Evolutionary conservation across 1,284 basidiomycete genomes (phyloP), one percentile per base, ranked within the genome.

Genomic region (Trametes polyzona): DNA sequence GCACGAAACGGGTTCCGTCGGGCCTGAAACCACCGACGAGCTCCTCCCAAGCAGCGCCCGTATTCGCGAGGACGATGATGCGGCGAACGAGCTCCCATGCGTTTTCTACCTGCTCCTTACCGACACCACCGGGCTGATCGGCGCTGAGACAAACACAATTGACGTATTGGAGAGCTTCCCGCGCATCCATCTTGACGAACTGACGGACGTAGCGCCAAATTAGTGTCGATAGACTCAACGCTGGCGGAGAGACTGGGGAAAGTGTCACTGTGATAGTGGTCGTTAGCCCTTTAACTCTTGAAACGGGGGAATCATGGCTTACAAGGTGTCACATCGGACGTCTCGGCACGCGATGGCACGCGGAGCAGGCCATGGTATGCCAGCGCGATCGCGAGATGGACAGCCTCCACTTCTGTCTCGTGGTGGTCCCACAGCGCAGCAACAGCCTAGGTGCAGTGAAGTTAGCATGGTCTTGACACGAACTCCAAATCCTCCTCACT

Each of bases 141-240:
- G 89, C 80, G 24, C 84, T 84, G 12, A 99, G 83, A 57, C 90
- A 87, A 12, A 98, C 83, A 58, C 93, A 91, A 71, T 96, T 96
- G 35, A 98, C 90, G 68, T 99, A 99, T 74, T 98, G 95, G 52
- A 99, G 76, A 0, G 96, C 97, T 63, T 96, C 93, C 66, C 92
- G 88, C 0, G 95, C 90, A 66, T 97, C 96, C 79, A 93, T 85
- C 71, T 90, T 91, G 42, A 92, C 89, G 71, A 98, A 97, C 54
- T 90, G 91, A 32, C 93, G 86, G 46, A 97, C 87, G 71, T 99
- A 98, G 16, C 95, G 89, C 84, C 95, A 95, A 61, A 97, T 85
- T 32, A 98, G 73, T 21, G 93, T 92, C 1, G 93, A 86, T 48
- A 98, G 82, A 69, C 92, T 93, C 57, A 99, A 77, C 12, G 87